Evolutionary conservation across 2,329 filamentous ascomycete species (phyloP), one percentile per base, ranked within the genome.

Genomic region (Gaeumannomyces sp.): DNA sequence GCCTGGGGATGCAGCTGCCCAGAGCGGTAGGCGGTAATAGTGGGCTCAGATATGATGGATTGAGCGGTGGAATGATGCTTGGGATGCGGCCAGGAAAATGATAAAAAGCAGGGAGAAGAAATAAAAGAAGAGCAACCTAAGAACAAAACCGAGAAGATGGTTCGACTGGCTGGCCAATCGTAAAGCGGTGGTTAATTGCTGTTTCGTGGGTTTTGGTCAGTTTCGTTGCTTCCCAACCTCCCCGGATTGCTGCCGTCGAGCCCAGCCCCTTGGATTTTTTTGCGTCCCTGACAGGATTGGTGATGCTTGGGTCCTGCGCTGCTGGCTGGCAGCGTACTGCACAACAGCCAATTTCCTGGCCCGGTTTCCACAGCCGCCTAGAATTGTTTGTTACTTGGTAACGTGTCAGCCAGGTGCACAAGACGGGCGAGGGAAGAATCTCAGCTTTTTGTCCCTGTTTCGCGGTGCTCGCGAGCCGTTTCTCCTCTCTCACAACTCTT

Each of bases 221-320:
- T 16, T 27, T 25, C 19, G 57, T 31, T 60, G 28, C 59, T 60
- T 60, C 59, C 31, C 31, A 59, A 59, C 59, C 59, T 60, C 27
- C 59, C 31, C 22, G 16, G 31, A 28, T 31, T 14, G 28, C 22
- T 60, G 28, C 22, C 29, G 45, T 53, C 45, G 45, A 53, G 59
- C 59, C 59, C 59, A 60, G 31, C 59, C 59, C 31, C 59, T 60
- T 35, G 22, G 31, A 60, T 60, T 60, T 60, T 60, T 2, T n/a
- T 35, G 16, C 16, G 59, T 60, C 31, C 28, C 31, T 60, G 28
- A 2, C 45, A 53, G 45, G 45, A 53, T 53, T 53, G 45, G 45
- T 19, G 45, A 53, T 53, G 45, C 22, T 53, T 35, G 45, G 45
- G 22, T n/a, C 22, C 22, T 53, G 45, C 45, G n/a, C 19, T 11